Evolutionary conservation across 495 filamentous ascomycete species (phyloP).

Genomic region (Hyphodiscus hymeniophilus): DNA sequence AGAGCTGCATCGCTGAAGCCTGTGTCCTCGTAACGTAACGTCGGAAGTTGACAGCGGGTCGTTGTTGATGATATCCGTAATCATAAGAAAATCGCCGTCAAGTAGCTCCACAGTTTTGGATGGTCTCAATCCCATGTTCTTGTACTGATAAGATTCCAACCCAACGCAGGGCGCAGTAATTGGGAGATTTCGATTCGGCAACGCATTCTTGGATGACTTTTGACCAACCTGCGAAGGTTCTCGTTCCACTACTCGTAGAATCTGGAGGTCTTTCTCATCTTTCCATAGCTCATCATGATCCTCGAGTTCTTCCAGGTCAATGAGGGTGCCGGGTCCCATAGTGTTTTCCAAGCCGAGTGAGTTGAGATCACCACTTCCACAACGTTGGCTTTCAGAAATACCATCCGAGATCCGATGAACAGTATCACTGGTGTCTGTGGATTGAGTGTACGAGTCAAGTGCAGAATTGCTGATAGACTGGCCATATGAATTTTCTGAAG

Average conservation of each 20-base stretch:
- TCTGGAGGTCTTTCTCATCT: neutral
- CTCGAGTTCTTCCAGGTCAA: slow-evolving; percentile 1
- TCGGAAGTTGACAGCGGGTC: slow-evolving; percentile 17
- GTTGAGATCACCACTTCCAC: no score
- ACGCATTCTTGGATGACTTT: neutral
- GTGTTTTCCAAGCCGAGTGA: no score
- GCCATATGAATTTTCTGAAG: no score
- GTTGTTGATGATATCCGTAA: slow-evolving; percentile 31
- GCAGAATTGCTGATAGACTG: no score
- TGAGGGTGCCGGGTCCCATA: neutral
- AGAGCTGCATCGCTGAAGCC: slow-evolving; percentile 28
- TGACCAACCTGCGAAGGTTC: neutral
- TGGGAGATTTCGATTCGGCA: slow-evolving; percentile 6
- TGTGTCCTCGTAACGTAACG: slow-evolving; percentile 32
- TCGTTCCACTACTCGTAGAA: slow-evolving; percentile 7
- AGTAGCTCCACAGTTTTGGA: slow-evolving; percentile 24
- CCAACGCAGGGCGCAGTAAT: slow-evolving; percentile 5
- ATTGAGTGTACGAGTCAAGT: no score
- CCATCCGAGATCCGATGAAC: no score
- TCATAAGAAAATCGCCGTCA: slow-evolving; percentile 29
- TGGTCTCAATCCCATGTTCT: slow-evolving; percentile 18
- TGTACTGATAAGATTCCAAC: slow-evolving; percentile 17
- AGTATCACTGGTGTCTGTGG: no score
- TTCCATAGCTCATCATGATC: neutral
- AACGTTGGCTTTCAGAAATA: no score